These are phyloP conservation scores for Alternaria ethzedia DNA, from an alignment of 2,329 filamentous ascomycete species.

Conservation along the genomic window DNA sequence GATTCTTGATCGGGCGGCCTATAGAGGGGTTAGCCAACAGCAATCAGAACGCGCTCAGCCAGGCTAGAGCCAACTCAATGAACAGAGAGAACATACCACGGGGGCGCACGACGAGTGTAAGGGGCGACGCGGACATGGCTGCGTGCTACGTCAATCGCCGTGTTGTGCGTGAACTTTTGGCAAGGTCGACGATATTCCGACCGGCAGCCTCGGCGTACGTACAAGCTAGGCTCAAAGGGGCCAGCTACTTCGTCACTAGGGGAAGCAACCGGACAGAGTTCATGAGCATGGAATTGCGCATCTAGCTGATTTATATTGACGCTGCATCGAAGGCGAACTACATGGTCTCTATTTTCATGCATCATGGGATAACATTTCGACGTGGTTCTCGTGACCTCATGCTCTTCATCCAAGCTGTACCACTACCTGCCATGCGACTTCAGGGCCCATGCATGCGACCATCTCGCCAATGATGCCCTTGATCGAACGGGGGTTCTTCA, in stretches of 20 bases:
- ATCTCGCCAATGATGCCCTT: constrained; percentile 72
- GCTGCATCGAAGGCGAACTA: background rate
- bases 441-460: constrained; percentile 68
- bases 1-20: constrained; percentile 68
- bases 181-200: background rate
- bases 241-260: background rate
- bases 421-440: constrained; percentile 63
- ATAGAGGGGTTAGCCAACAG: constrained; percentile 6
- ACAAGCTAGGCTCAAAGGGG: constrained; percentile 8
- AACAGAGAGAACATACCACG: constrained; percentile 46
- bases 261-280: background rate
- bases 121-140: constrained; percentile 52
- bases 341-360: background rate
- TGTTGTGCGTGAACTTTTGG: constrained; percentile 19
- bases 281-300: background rate
- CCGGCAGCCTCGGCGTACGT: constrained; percentile 17
- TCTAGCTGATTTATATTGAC: background rate
- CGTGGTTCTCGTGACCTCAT: background rate
- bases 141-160: constrained; percentile 9
- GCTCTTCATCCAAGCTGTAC: constrained; percentile 59
- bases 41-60: background rate
- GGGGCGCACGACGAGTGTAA: constrained; percentile 54
- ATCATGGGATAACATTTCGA: background rate
- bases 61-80: background rate
- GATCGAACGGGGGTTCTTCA: constrained; percentile 59